Base-by-base conservation (phyloP, 129 eudicot species). In the Saussurea involucrata region DNA sequence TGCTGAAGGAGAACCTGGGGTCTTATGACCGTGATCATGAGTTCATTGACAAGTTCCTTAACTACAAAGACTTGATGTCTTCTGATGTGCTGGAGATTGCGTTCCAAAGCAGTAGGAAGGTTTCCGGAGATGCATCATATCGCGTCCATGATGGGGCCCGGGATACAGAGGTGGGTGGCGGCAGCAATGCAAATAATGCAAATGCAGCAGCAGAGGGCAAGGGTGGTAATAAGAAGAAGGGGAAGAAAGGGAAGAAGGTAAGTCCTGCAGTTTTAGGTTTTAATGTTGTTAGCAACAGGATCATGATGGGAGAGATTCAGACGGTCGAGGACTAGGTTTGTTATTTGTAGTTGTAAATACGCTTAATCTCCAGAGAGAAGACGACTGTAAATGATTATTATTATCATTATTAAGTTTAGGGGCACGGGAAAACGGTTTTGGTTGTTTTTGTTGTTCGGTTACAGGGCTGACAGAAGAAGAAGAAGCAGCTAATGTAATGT, bases 241-340 rank as follows among this genome's bases (percentile, higher is more conserved):
- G 84, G 2, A 86, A 82, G 73, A 90, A 90, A 70, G 93, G 96
- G 27, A 91, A 91, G 84, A 91, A 91, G 84, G 86, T 91, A 1
- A 88, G 86, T 25, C 84, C 91, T 9, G 74, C 87, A 1, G 93
- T 86, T 24, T 76, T 91, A 79, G 97, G 97, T 66, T 88, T 91
- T 73, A 91, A 85, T 15, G 91, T 88, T 0, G 93, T 90, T 25
- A 91, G 93, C 85, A 91, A 88, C 88, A 74, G 93, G 73, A 91
- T 91, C 68, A 88, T 91, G 97, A 88, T 88, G 97, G 97, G 97
- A 11, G 93, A 91, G 86, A 91, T 91, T 80, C 97, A 91, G 80
- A 71, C 80, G 6, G 74, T 84, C 7, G 97, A 88, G 24, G 96
- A 90, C 40, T 76, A 42, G 61, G 66, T n/a, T 40, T 3, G 13